A percentile compares a stretch with the other conserved stretches of the same genome.
Conservation (phyloP, 1,139 yeast species). For the Suhomyces wounanorum region DNA sequence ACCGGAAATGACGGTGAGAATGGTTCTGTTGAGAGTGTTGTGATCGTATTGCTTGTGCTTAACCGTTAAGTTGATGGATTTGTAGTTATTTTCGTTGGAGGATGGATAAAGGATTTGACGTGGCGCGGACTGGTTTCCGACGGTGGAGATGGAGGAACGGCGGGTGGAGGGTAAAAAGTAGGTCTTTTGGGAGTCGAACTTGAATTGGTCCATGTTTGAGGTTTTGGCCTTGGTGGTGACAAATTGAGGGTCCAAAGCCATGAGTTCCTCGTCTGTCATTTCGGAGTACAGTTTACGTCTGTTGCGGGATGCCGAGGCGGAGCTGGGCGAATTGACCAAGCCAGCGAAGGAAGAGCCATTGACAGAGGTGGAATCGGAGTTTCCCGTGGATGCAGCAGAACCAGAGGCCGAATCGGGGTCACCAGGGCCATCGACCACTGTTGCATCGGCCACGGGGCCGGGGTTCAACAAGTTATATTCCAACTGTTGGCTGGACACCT, state of each 20-base stretch:
- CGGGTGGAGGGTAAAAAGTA: slow-evolving; percentile 31
- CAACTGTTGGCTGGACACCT: slow-evolving; percentile 31
- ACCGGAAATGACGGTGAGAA: slow-evolving; percentile 42
- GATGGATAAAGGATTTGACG: slow-evolving; percentile 28
- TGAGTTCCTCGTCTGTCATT: slow-evolving; percentile 65
- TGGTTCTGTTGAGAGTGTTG: slow-evolving; percentile 28
- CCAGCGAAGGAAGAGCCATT: neutral
- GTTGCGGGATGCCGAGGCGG: slow-evolving; percentile 6
- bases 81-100: slow-evolving; percentile 44
- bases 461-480: slow-evolving; percentile 5
- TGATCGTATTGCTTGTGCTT: slow-evolving; percentile 36
- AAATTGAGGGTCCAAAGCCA: slow-evolving; percentile 62
- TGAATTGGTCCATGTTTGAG: slow-evolving; percentile 38
- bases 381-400: slow-evolving; percentile 2
- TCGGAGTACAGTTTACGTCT: slow-evolving; percentile 60
- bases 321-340: neutral
- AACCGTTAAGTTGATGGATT: slow-evolving; percentile 41
- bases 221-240: slow-evolving; percentile 33
- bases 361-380: neutral
- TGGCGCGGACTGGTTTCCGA: slow-evolving; percentile 11
- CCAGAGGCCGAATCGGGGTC: slow-evolving; percentile 4
- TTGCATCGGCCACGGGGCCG: slow-evolving; percentile 16
- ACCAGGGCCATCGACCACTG: slow-evolving; percentile 18
- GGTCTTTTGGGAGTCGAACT: slow-evolving; percentile 43
- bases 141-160: slow-evolving; percentile 5